Evolutionary conservation across 768 basidiomycete species (phyloP), one percentile per base, ranked within the genome.

Genomic region (Suillus subaureus): DNA sequence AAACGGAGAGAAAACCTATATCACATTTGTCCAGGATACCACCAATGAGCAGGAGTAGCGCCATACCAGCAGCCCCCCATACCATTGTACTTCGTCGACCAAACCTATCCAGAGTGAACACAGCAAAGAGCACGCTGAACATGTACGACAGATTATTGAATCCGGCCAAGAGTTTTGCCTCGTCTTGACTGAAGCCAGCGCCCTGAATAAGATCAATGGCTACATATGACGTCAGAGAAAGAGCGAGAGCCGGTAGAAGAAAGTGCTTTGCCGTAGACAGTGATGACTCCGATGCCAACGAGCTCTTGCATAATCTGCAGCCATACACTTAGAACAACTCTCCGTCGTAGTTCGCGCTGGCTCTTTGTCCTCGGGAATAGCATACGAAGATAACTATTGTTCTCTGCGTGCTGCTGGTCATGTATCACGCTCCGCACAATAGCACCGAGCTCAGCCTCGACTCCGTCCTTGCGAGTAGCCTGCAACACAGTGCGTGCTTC

Each of bases 401-500:
- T 62, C 26, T 62, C 40, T 39, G 64, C 42, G 16, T 64, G 28
- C 21, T 64, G 40, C 9, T 37, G 64, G 23, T 64, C 64, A 33
- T 39, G 64, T 1, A 63, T 63, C 28, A 64, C 64, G 33, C 42
- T 64, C 28, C 42, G 61, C 13, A 64, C 62, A 9, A 64, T 64
- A 28, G 61, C 33, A 16, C 21, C 23, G 18, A 64, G 61, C 23
- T 64, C 64, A 23, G 31, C 64, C 26, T 64, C 64, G 5, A 64
- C 64, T 18, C 62, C 42, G 16, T 28, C 62, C 13, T 35, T 60
- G 16, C 56, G 62, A 6, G 62, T 63, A 4, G 62, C 71, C 3
- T 68, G 64, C 18, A 72, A 65, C 9, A 71, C 71, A 33, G 63
- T 62, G 16, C 65, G 57, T n/a, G 71, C 71, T 23, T 72, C 71